Base-by-base conservation (phyloP, 768 basidiomycete species). In the Serendipita sp. region DNA sequence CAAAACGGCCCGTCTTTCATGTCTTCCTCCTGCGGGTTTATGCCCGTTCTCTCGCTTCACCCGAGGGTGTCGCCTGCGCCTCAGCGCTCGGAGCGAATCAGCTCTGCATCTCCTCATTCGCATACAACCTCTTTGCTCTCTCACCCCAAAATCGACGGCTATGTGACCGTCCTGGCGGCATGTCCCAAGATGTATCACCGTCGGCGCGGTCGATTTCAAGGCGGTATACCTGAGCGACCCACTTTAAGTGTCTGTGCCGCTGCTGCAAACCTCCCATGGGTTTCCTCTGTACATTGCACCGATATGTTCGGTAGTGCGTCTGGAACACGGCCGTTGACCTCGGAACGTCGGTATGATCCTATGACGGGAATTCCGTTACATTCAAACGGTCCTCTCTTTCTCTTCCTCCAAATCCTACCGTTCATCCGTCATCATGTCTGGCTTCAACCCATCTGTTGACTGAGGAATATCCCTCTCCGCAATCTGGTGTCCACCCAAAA, bases 401-500 rank as follows among this genome's bases (percentile, higher is more conserved):
- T 24, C 24, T 24, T 24, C 24, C 24, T 1, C 24, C 24, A 24
- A 24, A 24, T 24, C 24, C 24, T 93, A 92, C 67, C 94, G 84
- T 2, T 94, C 89, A 24, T 83, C 79, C 2, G 92, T 86, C 24
- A 95, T 79, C 35, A 92, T 77, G 7, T 79, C 78, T 16, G 91
- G 82, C 54, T 90, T 80, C 65, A 95, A 75, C 24, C 92, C 18
- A 94, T 75, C 65, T 81, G 84, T 72, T 83, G 80, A 2, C 92
- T 92, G 8, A 95, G 79, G 3, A 94, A 74, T 92, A 95, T 94
- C 87, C 91, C 74, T 95, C 92, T n/a, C 82, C 15, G 85, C 88
- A 64, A 91, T 83, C 73, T 92, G 90, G 70, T 92, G 80, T 2
- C 89, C 24, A 3, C 86, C 88, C 46, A 89, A 75, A 32, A 88